These are phyloP conservation scores for Plasmodium berghei DNA, from an alignment of 169 alveolate species.

Conservation along the genomic window DNA sequence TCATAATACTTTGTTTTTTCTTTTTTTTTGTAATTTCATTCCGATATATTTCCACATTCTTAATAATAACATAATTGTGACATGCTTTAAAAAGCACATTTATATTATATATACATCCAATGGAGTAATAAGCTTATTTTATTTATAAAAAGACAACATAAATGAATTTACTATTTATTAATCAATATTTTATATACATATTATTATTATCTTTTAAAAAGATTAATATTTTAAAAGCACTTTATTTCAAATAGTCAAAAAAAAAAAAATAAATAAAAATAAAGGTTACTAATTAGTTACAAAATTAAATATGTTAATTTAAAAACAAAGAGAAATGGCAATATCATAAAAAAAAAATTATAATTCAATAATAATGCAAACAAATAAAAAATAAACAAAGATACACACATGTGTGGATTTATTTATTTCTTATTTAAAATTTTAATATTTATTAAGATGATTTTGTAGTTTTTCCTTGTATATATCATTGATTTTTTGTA, in stretches of 20 bases:
- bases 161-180: too few relatives aligned
- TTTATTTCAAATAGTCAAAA: not conserved
- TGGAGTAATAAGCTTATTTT: too few relatives aligned
- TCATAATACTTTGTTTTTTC: too few relatives aligned
- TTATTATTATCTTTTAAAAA: not conserved
- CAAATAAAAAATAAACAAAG: not conserved
- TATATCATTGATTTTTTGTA: slow-evolving; percentile 59
- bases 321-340: not conserved
- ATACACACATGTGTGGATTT: not conserved
- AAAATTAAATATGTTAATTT: not conserved
- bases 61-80: too few relatives aligned
- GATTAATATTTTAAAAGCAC: not conserved
- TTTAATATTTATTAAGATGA: slow-evolving; percentile 25
- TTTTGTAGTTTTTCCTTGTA: slow-evolving; percentile 49
- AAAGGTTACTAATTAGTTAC: not conserved
- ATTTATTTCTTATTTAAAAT: not conserved
- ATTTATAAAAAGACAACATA: too few relatives aligned
- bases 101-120: too few relatives aligned
- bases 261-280: not conserved
- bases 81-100: too few relatives aligned
- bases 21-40: too few relatives aligned
- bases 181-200: too few relatives aligned
- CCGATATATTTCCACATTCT: too few relatives aligned
- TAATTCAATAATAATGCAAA: not conserved
- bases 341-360: not conserved